Base-by-base conservation (phyloP, 306 rosid species). In the Trifolium fragiferum region DNA sequence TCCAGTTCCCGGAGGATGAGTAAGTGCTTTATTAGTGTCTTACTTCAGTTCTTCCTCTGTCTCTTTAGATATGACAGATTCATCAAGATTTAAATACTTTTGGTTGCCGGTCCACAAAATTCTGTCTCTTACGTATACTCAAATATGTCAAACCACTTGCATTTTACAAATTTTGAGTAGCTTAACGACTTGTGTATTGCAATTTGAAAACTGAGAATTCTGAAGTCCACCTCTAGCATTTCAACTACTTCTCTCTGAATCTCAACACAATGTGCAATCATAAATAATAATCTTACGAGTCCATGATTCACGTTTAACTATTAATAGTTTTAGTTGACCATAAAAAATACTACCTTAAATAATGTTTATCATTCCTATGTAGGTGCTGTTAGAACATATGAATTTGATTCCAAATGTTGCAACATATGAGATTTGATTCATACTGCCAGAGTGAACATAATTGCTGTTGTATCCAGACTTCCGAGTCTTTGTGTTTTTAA, bases 1-100 rank as follows among this genome's bases (percentile, higher is more conserved):
- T 94, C 74, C 89, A 87, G 79, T 92, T 94, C 66, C 99, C 99
- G 3, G 95, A 92, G 84, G 18, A 85, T 58, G 84, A 86, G 99
- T 94, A 90, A 20, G 90, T 81, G 74, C 71, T 76, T 76, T 72
- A 18, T 69, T 71, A 70, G 57, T 67, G 14, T 67, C 66, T 51
- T 64, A 14, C 76, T 65, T 32, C 71, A 53, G 43, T 82, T 27
- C 72, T 51, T 62, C 68, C 35, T 55, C 44, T 32, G 4, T 60
- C 53, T 27, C 73, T 20, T 65, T 35, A 12, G 43, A 16, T 77
- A 44, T n/a, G n/a, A 66, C 21, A 8, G 43, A 44, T 35, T 54
- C 54, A 30, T 58, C 30, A 7, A 30, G 20, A 66, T 61, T 59
- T 37, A 62, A 68, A 61, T 62, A 18, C 20, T 67, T 43, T 73